These are phyloP conservation scores for Mycena rebaudengoi DNA, from an alignment of 768 basidiomycete genomes.

Conservation along the genomic window DNA sequence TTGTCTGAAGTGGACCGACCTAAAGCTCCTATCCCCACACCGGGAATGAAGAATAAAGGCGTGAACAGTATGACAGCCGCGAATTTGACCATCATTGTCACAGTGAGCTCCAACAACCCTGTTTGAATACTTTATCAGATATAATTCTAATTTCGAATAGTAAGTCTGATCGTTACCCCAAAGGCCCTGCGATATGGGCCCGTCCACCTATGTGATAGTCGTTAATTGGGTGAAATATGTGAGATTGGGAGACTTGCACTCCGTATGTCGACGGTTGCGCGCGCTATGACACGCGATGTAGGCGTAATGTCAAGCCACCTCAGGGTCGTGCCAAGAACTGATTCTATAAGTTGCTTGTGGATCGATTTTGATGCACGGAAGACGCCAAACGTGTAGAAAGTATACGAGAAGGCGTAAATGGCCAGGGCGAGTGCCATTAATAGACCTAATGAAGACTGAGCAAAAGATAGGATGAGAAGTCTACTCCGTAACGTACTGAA, in stretches of 20 bases:
- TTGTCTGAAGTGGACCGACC: background rate
- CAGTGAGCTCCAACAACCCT: constrained; percentile 24
- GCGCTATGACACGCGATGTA: constrained; percentile 50
- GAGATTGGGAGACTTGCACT: no score
- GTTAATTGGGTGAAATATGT: no score
- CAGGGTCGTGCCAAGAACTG: constrained; percentile 55
- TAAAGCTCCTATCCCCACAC: constrained; percentile 32
- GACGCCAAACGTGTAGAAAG: constrained; percentile 45
- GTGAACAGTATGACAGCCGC: constrained; percentile 38
- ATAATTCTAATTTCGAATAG: constrained; percentile 43
- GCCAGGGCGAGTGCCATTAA: constrained; percentile 35
- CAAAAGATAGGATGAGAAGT: background rate
- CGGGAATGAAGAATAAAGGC: constrained; percentile 42
- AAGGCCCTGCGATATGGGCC: constrained; percentile 44
- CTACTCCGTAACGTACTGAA: constrained; percentile 8
- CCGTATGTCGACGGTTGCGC: constrained; percentile 60
- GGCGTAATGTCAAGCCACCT: constrained; percentile 41
- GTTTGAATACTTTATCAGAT: no score
- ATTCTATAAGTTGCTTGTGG: constrained; percentile 47
- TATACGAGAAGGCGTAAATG: constrained; percentile 38
- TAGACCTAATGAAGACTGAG: constrained; percentile 6
- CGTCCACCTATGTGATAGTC: no score
- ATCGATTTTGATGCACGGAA: constrained; percentile 51
- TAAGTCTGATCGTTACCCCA: constrained; percentile 35
- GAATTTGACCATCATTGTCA: constrained; percentile 39